Base-by-base conservation (phyloP, 2,329 filamentous ascomycete genomes). In the Aspergillus intermedius region DNA sequence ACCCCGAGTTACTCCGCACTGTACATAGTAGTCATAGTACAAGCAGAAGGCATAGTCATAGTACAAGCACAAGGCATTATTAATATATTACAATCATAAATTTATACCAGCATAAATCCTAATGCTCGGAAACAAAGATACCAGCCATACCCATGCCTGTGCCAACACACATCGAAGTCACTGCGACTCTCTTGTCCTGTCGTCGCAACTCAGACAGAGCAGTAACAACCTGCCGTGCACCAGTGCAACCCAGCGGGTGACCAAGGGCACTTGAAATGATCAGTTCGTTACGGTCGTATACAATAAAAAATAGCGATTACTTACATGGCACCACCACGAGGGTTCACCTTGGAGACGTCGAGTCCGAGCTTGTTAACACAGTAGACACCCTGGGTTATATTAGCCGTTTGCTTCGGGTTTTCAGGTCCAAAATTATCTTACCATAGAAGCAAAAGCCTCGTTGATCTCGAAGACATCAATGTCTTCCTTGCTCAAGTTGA, bases 81-180 rank as follows among this genome's bases (percentile, higher is more conserved):
- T 19, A 40, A 19, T 15, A 12, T 40, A 19, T 12, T 21, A 19
- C 37, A 21, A 8, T 17, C 34, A 35, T n/a, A 35, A 17, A 1
- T 35, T 7, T n/a, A n/a, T 35, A 15, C n/a, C 34, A 45, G 25
- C 25, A 28, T 28, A 28, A 42, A 25, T 37, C 25, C 46, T 57
- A 70, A 54, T 88, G 91, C 76, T 95, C 89, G 2, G 88, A 89
- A 50, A 95, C 90, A 83, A 91, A 95, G 46, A 95, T 83, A 54
- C 88, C 88, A 46, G 89, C 90, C 89, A 95, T 94, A 41, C 91
- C 91, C 69, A 72, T 72, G 23, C 70, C 70, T 63, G 90, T 96
- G 51, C 91, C 91, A 37, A 96, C 75, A 70, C 91, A 96, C 91
- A 96, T 96, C 65, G 85, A 90, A 15, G 88, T 95, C 41, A 94